Evolutionary conservation across 1,284 basidiomycete genomes (phyloP), one percentile per base, ranked within the genome.

Genomic region (Tilletia indica): DNA sequence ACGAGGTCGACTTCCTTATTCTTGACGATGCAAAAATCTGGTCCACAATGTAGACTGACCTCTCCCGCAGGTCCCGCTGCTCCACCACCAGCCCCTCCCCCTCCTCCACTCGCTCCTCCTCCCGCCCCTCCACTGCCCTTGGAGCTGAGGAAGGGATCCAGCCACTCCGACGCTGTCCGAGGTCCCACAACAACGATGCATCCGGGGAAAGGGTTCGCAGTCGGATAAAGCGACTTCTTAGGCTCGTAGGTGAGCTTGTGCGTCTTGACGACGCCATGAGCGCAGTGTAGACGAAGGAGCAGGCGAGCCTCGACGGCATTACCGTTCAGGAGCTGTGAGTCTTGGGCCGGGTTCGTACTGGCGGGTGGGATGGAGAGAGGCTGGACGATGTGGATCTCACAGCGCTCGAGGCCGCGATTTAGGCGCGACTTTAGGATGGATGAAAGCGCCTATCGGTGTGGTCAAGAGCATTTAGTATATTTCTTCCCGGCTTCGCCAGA

Each of bases 201-300:
- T n/a, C 61, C 61, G 2, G 61, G 61, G 39, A 19, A 39, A 3
- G 61, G 61, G 21, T 64, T 42, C 2, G 61, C 61, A 9, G 61
- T 64, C 19, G 66, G 66, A 31, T 67, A 67, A 12, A 67, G 66
- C 11, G 66, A 47, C 9, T 47, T 47, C 45, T 47, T 47, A 14
- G 45, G 47, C n/a, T 47, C 42, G n/a, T 67, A 67, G 12, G 66
- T 67, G 2, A 67, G 19, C 45, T 36, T 47, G 66, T 67, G 66
- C 11, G 66, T 67, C 66, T 67, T 67, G 66, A 67, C 45, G 11
- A 67, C 66, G 4, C 66, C 66, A 25, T 67, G 66, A 8, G 42
- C 47, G 25, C 66, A 67, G 34, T 67, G 66, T 9, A 67, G 45
- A 12, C 66, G 39, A 9, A 67, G 47, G 5, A 67, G 45, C 1